These are phyloP conservation scores for Saccharomycopsis javanensis DNA, from an alignment of 805 yeast genomes.

Conservation along the genomic window DNA sequence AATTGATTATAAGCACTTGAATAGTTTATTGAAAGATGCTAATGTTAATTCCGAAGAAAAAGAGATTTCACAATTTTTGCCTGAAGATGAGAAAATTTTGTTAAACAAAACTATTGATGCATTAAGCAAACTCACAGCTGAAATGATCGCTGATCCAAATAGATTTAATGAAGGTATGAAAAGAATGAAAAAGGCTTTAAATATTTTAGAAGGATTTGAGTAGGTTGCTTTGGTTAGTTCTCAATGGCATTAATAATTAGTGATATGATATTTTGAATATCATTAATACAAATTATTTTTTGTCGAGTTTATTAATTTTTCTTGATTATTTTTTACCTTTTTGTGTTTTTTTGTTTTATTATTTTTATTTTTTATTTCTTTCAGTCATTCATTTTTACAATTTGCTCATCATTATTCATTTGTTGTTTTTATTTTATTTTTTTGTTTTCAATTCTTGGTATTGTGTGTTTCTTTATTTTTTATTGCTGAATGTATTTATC, in stretches of 20 bases:
- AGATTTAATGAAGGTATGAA: constrained; percentile 72
- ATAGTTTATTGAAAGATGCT: background rate
- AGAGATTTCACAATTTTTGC: constrained; percentile 29
- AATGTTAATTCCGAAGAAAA: background rate
- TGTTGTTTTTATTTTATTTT: background rate
- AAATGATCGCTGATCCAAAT: constrained; percentile 78
- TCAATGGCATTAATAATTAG: background rate
- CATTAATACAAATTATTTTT: too few species aligned
- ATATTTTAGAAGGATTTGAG: constrained; percentile 76
- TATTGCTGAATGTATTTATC: background rate
- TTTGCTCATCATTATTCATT: background rate
- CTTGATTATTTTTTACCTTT: background rate
- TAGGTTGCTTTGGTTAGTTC: background rate
- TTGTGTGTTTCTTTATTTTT: background rate
- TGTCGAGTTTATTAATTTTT: background rate
- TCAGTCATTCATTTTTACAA: background rate
- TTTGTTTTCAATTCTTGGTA: background rate
- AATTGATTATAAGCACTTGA: background rate
- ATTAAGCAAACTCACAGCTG: constrained; percentile 75
- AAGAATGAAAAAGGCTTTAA: constrained; percentile 70
- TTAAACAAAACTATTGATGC: constrained; percentile 83
- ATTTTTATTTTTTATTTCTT: background rate
- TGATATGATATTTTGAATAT: background rate
- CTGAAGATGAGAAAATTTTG: constrained; percentile 64
- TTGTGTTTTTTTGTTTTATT: background rate